A percentile compares a stretch with the other conserved stretches of the same genome.
Evolutionary conservation across 164 flowering plant genomes (phyloP).

Genomic region (Kingdonia uniflora): DNA sequence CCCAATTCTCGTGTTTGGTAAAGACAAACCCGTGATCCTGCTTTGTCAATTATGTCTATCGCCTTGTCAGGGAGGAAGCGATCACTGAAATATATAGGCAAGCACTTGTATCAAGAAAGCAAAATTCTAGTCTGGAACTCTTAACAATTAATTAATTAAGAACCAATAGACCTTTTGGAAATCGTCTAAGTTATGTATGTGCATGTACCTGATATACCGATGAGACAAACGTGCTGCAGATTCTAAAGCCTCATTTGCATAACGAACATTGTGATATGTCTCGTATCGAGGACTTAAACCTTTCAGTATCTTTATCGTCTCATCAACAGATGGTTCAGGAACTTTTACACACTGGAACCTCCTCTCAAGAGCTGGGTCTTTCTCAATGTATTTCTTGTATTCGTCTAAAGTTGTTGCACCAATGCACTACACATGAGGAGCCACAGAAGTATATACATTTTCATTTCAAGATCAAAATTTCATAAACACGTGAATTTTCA

Average conservation of each 20-base stretch:
- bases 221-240: slow-evolving; percentile 54
- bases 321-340: slow-evolving; percentile 57
- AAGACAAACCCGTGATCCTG: slow-evolving; percentile 55
- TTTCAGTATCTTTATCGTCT: slow-evolving; percentile 44
- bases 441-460: background rate
- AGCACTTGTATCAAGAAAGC: background rate
- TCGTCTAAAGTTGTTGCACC: slow-evolving; percentile 62
- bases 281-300: slow-evolving; percentile 51
- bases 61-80: slow-evolving; percentile 66
- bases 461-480: too few species aligned
- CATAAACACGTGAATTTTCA: too few species aligned
- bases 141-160: background rate
- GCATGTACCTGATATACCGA: slow-evolving; percentile 49
- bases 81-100: slow-evolving; percentile 26
- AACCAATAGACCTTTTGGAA: too few species aligned
- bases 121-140: background rate
- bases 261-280: slow-evolving; percentile 51
- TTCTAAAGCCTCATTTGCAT: slow-evolving; percentile 47
- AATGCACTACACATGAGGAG: slow-evolving; percentile 33
- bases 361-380: slow-evolving; percentile 65
- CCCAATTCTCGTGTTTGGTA: slow-evolving; percentile 30
- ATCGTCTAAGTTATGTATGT: too few species aligned
- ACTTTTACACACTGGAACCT: slow-evolving; percentile 64
- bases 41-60: slow-evolving; percentile 64
- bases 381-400: slow-evolving; percentile 57